phyloP scores from a whole-genome alignment of 495 filamentous ascomycete genomes.

The Letharia columbiana region DNA sequence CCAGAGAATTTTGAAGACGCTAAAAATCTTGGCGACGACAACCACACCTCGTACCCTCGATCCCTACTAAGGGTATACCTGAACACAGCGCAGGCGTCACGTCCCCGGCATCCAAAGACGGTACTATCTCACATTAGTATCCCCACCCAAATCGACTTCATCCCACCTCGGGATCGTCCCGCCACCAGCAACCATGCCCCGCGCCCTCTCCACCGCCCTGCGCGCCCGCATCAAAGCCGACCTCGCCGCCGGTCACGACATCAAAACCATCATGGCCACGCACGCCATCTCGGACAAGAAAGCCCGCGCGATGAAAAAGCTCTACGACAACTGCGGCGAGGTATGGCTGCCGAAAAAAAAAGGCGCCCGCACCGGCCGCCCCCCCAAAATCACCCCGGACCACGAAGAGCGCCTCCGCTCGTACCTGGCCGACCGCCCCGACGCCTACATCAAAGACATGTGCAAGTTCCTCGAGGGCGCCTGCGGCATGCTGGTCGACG shows the following conservation, averaged over 20 bases:
- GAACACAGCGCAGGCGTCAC: background rate
- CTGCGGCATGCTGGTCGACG: conserved; percentile 13
- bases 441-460: conserved; percentile 23
- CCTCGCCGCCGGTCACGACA: conserved; percentile 7
- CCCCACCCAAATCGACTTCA: background rate
- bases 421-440: conserved; percentile 19
- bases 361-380: conserved; percentile 14
- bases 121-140: too few species aligned
- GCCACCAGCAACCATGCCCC: conserved; percentile 5
- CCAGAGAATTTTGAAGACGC: too few species aligned
- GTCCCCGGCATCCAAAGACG: background rate
- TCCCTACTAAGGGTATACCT: too few species aligned
- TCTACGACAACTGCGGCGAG: conserved; percentile 20
- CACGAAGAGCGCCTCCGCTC: conserved; percentile 16
- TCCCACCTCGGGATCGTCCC: background rate
- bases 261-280: conserved; percentile 7
- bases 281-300: conserved; percentile 15
- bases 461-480: conserved; percentile 14
- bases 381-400: conserved; percentile 12
- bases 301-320: conserved; percentile 19
- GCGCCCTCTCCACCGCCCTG: conserved; percentile 14
- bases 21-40: too few species aligned
- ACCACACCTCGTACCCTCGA: too few species aligned
- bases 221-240: conserved; percentile 20
- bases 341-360: conserved; percentile 10